Evolutionary conservation across 2,329 filamentous ascomycete genomes (phyloP), one percentile per base, ranked within the genome.

Genomic region (Zasmidium citrigriseum): DNA sequence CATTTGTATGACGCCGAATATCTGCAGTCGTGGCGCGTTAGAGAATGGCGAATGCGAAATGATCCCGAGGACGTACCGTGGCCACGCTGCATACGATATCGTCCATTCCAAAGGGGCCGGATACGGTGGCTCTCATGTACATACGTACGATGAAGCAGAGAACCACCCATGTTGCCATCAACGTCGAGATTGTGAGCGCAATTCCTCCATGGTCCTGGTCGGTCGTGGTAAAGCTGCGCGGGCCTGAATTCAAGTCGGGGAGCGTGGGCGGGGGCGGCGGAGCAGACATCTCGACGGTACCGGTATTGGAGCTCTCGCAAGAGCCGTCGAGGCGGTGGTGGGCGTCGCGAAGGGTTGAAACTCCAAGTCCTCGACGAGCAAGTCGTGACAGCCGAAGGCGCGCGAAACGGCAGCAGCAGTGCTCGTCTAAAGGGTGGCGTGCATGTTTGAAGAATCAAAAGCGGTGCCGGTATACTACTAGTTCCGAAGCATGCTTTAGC

Each of bases 141-240:
- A 66, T 46, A 45, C 65, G 57, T 20, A 66, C 58, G 25, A 65
- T 51, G 34, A 64, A 68, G 57, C 64, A 66, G 4, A 68, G 59
- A 3, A 68, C 51, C 4, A 62, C 63, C 63, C 63, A 68, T 9
- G 63, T 65, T 21, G 62, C 64, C 63, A 68, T 60, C 16, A 67
- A 54, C 21, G 64, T 67, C 29, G 64, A 63, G 34, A 68, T 59
- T 18, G 63, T 63, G 21, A 67, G 46, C 16, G 64, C 64, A 29
- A 68, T 62, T 14, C 66, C 66, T 53, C 66, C 64, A 62, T 65
- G 66, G 27, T 67, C 66, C 27, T 63, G 51, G 22, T 57, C 53
- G 20, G 63, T 65, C 11, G 64, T 68, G 27, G 63, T 63, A 57
- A 67, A 68, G 24, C 56, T 60, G 46, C 66, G 52, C 21, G 61